Base-by-base conservation (phyloP, 202 grass and related monocot genomes). In the Tripidium arundinaceum region DNA sequence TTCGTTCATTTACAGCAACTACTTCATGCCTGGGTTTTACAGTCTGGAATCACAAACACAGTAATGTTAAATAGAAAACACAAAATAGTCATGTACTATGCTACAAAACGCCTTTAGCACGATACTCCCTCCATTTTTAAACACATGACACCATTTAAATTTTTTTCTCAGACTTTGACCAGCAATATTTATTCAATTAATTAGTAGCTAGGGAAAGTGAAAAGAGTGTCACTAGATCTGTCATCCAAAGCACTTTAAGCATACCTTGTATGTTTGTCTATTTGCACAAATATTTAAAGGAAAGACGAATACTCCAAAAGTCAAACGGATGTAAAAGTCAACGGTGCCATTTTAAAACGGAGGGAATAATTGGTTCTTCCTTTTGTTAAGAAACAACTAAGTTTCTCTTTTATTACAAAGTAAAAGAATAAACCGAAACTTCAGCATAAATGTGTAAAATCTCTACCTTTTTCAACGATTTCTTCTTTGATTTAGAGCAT, bases 41-140 rank as follows among this genome's bases (percentile, higher is more conserved):
- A 49, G 49, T 70, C 90, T 93, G 74, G 28, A 81, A 76, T 69
- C 39, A 89, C 22, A 75, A 74, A 69, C 76, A 79, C 26, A 46
- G 52, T 31, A 27, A 22, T 15, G 52, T 36, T 58, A 62, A 62
- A 49, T 11, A 75, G 3, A 66, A 79, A 68, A 79, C 39, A 57
- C 7, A 55, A 83, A 33, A 41, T 0, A 33, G 21, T 12, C 12
- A 76, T 62, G 60, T 70, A 25, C 31, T 68, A 69, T 15, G 22
- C 16, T 74, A 4, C 22, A 5, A 47, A 61, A 70, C 24, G 65
- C 13, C 41, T 60, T 71, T 80, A 57, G 31, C 39, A 76, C 46
- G 42, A 57, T 57, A 57, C n/a, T 24, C 8, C 52, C n/a, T 24
- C n/a, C 52, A 57, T 57, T 57, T 55, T 11, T 57, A 25, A 58